Conservation (phyloP, 1,284 basidiomycete species). For the Malassezia slooffiae region DNA sequence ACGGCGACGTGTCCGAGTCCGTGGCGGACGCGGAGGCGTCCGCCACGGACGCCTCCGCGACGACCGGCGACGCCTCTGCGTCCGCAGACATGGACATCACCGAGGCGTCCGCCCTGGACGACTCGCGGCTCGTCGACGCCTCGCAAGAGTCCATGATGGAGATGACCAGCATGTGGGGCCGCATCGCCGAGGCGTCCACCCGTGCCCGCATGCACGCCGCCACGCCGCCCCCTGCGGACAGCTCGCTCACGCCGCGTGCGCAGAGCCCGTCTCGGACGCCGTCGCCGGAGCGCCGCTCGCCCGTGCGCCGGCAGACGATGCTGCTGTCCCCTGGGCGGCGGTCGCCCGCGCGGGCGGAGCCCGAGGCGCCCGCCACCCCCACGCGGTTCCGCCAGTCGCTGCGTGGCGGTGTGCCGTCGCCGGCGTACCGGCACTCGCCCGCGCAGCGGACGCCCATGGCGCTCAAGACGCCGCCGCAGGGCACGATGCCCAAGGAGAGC, state of each 20-base stretch:
- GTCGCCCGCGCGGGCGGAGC: background rate
- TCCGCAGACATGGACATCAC: constrained; percentile 8
- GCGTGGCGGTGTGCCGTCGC: constrained; percentile 27
- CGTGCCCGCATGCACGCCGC: too few species aligned
- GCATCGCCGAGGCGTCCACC: constrained; percentile 16
- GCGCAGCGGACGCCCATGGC: constrained; percentile 17
- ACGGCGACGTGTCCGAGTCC: background rate
- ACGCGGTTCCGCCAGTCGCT: constrained; percentile 33
- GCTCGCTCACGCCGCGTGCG: constrained; percentile 9
- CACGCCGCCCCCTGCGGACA: constrained; percentile 5
- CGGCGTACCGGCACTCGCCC: constrained; percentile 27
- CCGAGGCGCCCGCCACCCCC: constrained; percentile 3
- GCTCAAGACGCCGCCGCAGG: background rate
- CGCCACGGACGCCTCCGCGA: too few species aligned
- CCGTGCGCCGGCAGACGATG: constrained; percentile 15
- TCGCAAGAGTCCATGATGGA: constrained; percentile 21
- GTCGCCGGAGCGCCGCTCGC: constrained; percentile 12
- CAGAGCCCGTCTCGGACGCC: constrained; percentile 20
- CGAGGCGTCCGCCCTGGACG: constrained; percentile 7
- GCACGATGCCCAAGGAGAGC: background rate
- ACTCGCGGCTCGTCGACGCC: constrained; percentile 10
- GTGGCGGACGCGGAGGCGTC: too few species aligned
- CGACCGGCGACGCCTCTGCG: too few species aligned
- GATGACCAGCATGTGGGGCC: constrained; percentile 27
- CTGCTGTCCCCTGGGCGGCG: constrained; percentile 1